These are phyloP conservation scores for Ogataea hybrid DNA, from an alignment of 1,139 yeast species.

Conservation along the genomic window DNA sequence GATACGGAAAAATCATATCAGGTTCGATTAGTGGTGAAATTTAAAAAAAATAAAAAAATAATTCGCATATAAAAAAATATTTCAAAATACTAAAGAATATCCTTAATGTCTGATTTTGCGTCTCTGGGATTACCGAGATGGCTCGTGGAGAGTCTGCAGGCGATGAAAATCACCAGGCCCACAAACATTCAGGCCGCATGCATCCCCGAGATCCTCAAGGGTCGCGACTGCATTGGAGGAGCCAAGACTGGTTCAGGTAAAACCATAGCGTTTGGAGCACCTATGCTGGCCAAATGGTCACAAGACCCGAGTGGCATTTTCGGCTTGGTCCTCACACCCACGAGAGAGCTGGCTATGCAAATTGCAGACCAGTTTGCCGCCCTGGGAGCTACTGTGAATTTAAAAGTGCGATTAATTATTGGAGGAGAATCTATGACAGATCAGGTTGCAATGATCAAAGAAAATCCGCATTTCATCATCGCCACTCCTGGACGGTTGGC, in stretches of 20 bases:
- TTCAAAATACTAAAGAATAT: neutral
- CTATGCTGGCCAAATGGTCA: constrained; percentile 92
- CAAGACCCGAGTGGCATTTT: constrained; percentile 91
- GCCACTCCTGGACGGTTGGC: too few relatives aligned
- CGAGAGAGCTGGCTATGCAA: constrained; percentile 92
- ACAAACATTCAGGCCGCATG: constrained; percentile 86
- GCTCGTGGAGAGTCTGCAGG: constrained; percentile 75
- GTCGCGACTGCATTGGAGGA: constrained; percentile 94
- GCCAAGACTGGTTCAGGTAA: constrained; percentile 99
- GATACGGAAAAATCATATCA: neutral
- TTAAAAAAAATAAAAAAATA: neutral
- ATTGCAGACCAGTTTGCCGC: too few relatives aligned
- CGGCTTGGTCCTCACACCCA: constrained; percentile 89
- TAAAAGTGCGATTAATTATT: too few relatives aligned
- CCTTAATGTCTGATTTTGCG: constrained; percentile 41
- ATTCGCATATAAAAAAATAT: neutral
- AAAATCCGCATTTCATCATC: too few relatives aligned
- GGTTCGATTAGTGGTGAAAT: neutral
- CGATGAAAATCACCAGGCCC: constrained; percentile 83
- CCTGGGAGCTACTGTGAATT: too few relatives aligned
- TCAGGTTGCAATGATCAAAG: too few relatives aligned
- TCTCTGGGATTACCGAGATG: constrained; percentile 79
- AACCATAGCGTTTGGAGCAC: constrained; percentile 95
- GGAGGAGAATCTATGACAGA: too few relatives aligned
- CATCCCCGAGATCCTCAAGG: constrained; percentile 80